Percentiles rank a stretch among this genome's conserved stretches.
Evolutionary conservation across 1,139 yeast genomes (phyloP).

Genomic region (Candida glucosophila): DNA sequence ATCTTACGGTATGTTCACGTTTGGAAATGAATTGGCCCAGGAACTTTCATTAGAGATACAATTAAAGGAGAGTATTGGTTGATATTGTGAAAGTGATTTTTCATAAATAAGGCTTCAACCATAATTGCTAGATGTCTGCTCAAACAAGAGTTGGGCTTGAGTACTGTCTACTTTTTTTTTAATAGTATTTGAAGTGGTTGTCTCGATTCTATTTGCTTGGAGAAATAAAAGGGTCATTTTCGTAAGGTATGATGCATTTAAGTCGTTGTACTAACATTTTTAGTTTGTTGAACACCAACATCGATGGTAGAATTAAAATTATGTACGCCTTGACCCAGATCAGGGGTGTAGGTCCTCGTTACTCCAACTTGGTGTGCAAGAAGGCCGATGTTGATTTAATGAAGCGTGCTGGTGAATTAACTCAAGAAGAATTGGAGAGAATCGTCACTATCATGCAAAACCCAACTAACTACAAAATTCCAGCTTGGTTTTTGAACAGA

Average conservation of each 20-base stretch:
- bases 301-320: conserved; percentile 99
- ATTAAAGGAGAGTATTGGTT: no score
- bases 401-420: conserved; percentile 99
- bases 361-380: conserved; percentile 99
- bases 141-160: no score
- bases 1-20: conserved; percentile 84
- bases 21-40: no score
- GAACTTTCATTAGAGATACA: no score
- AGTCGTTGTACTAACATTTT: conserved; percentile 19
- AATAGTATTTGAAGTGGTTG: no score
- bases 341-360: conserved; percentile 99
- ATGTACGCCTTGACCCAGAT: conserved; percentile 99
- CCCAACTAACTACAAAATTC: conserved; percentile 99
- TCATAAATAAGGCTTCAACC: no score
- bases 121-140: no score
- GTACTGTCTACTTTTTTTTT: no score
- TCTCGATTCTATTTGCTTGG: not conserved
- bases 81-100: no score
- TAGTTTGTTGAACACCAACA: conserved; percentile 99
- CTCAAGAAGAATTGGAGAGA: conserved; percentile 99
- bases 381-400: conserved; percentile 98
- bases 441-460: conserved; percentile 99
- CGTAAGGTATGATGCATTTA: not conserved
- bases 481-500: conserved; percentile 99
- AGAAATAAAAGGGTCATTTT: not conserved